Percentiles rank a stretch among this genome's conserved stretches.
Evolutionary conservation across 176 grass and related monocot species (phyloP).

Genomic region (Typha latifolia): DNA sequence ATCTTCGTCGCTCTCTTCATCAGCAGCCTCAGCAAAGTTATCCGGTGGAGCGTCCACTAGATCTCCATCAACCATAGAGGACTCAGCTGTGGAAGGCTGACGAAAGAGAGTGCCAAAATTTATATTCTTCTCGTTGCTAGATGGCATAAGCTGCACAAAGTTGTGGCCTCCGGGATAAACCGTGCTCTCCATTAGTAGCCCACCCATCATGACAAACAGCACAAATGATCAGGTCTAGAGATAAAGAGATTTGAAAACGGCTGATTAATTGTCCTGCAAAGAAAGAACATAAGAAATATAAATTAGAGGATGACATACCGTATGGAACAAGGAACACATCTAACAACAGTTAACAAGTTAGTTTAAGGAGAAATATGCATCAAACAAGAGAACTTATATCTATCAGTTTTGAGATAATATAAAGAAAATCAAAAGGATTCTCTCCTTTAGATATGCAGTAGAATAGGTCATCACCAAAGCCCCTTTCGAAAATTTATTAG

Average conservation of each 20-base stretch:
- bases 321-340: not conserved
- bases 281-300: not conserved
- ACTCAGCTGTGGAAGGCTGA: constrained; percentile 18
- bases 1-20: constrained; percentile 37
- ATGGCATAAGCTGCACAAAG: constrained; percentile 11
- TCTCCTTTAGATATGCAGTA: no score
- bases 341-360: not conserved
- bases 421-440: no score
- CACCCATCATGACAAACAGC: constrained; percentile 7
- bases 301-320: not conserved
- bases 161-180: constrained; percentile 4
- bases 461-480: no score
- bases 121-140: constrained; percentile 6
- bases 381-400: not conserved
- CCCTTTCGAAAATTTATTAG: no score
- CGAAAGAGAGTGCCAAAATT: not conserved
- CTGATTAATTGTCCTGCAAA: not conserved
- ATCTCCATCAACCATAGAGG: constrained; percentile 36
- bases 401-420: not conserved
- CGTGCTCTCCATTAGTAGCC: constrained; percentile 17
- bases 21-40: constrained; percentile 19
- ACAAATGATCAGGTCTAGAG: not conserved
- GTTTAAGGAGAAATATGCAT: not conserved
- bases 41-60: constrained; percentile 26
- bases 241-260: not conserved